Conservation (phyloP, 305 asterid species). For the Fraxinus latifolia region DNA sequence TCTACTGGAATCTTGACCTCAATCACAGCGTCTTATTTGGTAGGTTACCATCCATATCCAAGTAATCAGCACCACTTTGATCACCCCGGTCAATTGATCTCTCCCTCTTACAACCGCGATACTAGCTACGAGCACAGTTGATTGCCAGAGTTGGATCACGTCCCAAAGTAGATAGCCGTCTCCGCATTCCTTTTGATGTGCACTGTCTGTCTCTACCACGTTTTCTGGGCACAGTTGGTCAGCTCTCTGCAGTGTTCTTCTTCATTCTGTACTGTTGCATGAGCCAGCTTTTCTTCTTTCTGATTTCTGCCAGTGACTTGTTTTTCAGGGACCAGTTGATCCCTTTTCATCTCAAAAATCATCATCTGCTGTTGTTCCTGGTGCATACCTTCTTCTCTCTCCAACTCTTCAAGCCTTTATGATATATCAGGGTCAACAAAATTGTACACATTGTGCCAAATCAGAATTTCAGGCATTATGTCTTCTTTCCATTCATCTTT, state of each 20-base stretch:
- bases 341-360: constrained; percentile 80
- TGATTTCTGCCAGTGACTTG: constrained; percentile 54
- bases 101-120: background rate
- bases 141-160: constrained; percentile 70
- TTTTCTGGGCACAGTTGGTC: constrained; percentile 71
- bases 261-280: constrained; percentile 68
- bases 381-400: constrained; percentile 63
- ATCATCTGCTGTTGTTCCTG: constrained; percentile 56
- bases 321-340: constrained; percentile 70
- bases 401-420: constrained; percentile 81
- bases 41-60: constrained; percentile 66
- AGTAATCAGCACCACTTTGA: constrained; percentile 32
- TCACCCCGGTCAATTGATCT: constrained; percentile 49
- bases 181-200: constrained; percentile 71
- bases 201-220: constrained; percentile 62
- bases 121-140: constrained; percentile 54
- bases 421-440: constrained; percentile 82
- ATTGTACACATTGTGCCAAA: constrained; percentile 86
- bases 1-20: constrained; percentile 45
- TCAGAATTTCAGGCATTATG: constrained; percentile 68
- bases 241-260: constrained; percentile 83
- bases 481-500: constrained; percentile 85
- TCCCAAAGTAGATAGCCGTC: constrained; percentile 60
- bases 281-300: constrained; percentile 72
- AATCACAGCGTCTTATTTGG: constrained; percentile 61